Conservation (phyloP, 169 alveolate species). For the Plasmodium adleri region DNA sequence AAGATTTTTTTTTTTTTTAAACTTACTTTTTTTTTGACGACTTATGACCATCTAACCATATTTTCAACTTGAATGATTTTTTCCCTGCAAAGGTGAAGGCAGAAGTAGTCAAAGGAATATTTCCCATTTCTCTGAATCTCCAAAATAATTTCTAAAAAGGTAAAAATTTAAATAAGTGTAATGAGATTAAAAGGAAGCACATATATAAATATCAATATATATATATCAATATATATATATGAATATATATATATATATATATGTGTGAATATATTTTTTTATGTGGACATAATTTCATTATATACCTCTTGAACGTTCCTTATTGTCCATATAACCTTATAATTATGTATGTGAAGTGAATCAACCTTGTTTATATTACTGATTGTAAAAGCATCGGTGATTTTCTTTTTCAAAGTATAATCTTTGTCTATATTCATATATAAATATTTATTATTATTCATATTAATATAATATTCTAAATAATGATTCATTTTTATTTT, state of each 20-base stretch:
- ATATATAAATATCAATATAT: not conserved
- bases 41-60: conserved; percentile 78
- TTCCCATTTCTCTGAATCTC: conserved; percentile 77
- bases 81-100: conserved; percentile 77
- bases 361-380: conserved; percentile 75
- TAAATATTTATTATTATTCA: conserved; percentile 67
- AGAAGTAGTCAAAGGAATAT: conserved; percentile 71
- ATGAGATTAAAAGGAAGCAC: too few relatives aligned
- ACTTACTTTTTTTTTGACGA: conserved; percentile 74
- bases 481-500: conserved; percentile 68
- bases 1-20: too few relatives aligned
- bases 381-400: conserved; percentile 64
- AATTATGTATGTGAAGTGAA: conserved; percentile 74
- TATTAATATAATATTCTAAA: conserved; percentile 57
- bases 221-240: too few relatives aligned
- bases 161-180: conserved; percentile 1
- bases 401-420: conserved; percentile 71
- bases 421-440: conserved; percentile 72
- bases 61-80: conserved; percentile 69
- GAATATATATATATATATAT: too few relatives aligned
- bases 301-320: conserved; percentile 76
- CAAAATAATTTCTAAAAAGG: conserved; percentile 58
- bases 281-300: not conserved
- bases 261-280: not conserved
- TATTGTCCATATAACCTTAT: conserved; percentile 74